Evolutionary conservation across 2,329 filamentous ascomycete species (phyloP).

Genomic region (Colletotrichum sp.): DNA sequence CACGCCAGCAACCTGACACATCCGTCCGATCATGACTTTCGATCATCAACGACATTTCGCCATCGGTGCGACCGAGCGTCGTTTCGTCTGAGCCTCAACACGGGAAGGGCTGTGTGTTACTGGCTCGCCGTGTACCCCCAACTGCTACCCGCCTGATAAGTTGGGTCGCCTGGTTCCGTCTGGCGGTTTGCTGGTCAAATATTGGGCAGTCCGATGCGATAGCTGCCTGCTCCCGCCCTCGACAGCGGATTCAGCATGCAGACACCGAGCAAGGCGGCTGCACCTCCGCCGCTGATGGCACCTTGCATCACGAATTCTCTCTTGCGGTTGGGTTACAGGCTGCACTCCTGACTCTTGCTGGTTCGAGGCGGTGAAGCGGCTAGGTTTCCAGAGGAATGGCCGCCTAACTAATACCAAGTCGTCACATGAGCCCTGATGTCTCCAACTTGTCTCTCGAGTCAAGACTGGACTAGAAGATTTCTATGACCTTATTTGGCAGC

Average conservation of each 20-base stretch:
- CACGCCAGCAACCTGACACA: background rate
- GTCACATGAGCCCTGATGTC: background rate
- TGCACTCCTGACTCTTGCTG: background rate
- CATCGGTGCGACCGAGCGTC: background rate
- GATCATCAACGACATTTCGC: background rate
- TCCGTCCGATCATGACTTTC: background rate
- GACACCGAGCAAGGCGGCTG: background rate
- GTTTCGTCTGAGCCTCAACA: slow-evolving; percentile 8
- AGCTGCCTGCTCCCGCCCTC: background rate
- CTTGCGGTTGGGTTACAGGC: background rate
- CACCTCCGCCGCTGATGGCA: background rate
- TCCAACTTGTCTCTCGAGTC: background rate
- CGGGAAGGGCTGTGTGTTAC: background rate
- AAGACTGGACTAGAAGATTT: background rate
- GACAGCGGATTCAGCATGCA: background rate
- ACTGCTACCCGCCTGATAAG: background rate
- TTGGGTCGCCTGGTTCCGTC: background rate
- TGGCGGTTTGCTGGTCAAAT: background rate
- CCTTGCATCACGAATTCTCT: background rate
- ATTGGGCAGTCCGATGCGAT: slow-evolving; percentile 10
- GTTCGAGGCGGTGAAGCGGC: slow-evolving; percentile 3
- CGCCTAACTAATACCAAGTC: background rate
- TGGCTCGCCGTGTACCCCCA: background rate
- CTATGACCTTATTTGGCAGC: background rate
- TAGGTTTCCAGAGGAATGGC: background rate